Conservation (phyloP, 805 yeast species). For the Alloascoidea hylecoeti region DNA sequence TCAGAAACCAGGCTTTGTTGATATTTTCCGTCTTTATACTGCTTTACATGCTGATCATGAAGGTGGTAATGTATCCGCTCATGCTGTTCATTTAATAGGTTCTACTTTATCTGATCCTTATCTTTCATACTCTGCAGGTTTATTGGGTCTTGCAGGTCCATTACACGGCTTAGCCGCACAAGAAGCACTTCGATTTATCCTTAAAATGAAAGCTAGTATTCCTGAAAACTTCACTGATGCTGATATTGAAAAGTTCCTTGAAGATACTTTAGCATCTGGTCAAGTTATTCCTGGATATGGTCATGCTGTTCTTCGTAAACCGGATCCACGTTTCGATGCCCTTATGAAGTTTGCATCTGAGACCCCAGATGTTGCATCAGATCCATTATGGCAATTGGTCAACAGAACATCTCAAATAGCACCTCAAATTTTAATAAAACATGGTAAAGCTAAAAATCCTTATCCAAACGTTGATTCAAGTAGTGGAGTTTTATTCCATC, state of each 20-base stretch:
- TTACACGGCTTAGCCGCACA: slow-evolving; percentile 60
- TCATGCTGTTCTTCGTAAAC: slow-evolving; percentile 53
- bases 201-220: slow-evolving; percentile 25
- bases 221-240: slow-evolving; percentile 17
- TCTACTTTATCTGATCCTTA: slow-evolving; percentile 52
- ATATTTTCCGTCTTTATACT: slow-evolving; percentile 44
- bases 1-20: slow-evolving; percentile 23
- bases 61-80: slow-evolving; percentile 57
- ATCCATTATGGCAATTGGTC: slow-evolving; percentile 40
- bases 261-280: slow-evolving; percentile 44
- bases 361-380: slow-evolving; percentile 30
- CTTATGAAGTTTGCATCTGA: slow-evolving; percentile 41
- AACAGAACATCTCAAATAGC: slow-evolving; percentile 42
- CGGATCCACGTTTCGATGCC: slow-evolving; percentile 54
- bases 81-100: slow-evolving; percentile 53
- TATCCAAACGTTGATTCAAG: slow-evolving; percentile 57
- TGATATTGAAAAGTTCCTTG: slow-evolving; percentile 39
- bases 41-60: slow-evolving; percentile 53
- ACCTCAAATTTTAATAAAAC: slow-evolving; percentile 44
- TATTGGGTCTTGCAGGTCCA: slow-evolving; percentile 59
- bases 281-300: slow-evolving; percentile 64
- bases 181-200: slow-evolving; percentile 50
- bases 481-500: slow-evolving; percentile 49
- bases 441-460: slow-evolving; percentile 59
- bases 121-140: slow-evolving; percentile 49